Evolutionary conservation across 1,284 basidiomycete genomes (phyloP), one percentile per base, ranked within the genome.

Genomic region (Pyrrhoderma lamaoense): DNA sequence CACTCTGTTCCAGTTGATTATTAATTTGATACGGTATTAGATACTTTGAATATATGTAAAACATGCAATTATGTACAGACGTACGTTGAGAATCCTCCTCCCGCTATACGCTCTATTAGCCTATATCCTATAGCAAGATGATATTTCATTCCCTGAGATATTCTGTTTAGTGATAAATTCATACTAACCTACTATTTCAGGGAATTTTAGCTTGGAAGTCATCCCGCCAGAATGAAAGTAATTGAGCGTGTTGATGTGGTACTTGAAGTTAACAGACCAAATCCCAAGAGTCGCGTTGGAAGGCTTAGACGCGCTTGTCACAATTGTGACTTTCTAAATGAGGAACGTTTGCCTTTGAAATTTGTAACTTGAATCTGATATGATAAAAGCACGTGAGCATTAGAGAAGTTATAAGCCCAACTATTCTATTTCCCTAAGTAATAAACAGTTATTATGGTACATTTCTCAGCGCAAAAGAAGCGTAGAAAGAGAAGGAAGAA

Each of bases 61-160:
- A n/a, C n/a, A n/a, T n/a, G n/a, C n/a, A n/a, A n/a, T n/a, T n/a
- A n/a, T n/a, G n/a, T n/a, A n/a, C n/a, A 57, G 25, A 57, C 76
- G 61, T 58, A 89, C 89, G 74, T 85, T 23, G 89, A 89, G 67
- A 92, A 93, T 2, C 86, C 88, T 18, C 91, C 91, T 0, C 86
- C 87, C 2, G 89, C 91, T 45, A 93, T 85, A 65, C 84, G 76
- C 57, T 86, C 73, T 7, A 85, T 70, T 9, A 93, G 72, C 19
- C 82, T 71, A 62, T 79, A 93, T 3, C 89, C 89, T 79, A 18
- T 35, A 47, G 27, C 38, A 35, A 14, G 13, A 22, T 13, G 19
- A 14, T n/a, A 13, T 27, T 38, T 45, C 21, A 16, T 18, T 4
- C 42, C 22, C 37, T 14, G 16, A 11, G 18, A 25, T 14, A 18